Conservation (phyloP, 1,284 basidiomycete species). For the Trametes polyzona region DNA sequence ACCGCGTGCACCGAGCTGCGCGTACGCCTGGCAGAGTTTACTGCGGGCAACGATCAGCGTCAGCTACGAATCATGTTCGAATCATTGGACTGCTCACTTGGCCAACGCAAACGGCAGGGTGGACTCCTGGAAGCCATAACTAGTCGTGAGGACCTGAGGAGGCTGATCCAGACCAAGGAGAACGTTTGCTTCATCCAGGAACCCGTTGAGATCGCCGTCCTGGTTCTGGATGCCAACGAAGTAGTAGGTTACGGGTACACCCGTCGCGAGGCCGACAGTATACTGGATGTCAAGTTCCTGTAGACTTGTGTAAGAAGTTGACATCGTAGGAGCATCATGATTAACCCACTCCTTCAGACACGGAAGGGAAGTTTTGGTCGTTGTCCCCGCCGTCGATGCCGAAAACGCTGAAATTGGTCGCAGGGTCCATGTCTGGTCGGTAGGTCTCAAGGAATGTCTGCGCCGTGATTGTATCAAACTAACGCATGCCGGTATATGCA, state of each 20-base stretch:
- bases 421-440: conserved; percentile 49
- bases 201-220: conserved; percentile 19
- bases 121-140: conserved; percentile 41
- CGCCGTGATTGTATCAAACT: background rate
- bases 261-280: conserved; percentile 56
- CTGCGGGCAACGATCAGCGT: background rate
- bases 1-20: conserved; percentile 61
- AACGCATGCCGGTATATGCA: background rate
- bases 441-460: conserved; percentile 54
- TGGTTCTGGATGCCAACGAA: conserved; percentile 17
- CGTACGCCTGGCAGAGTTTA: conserved; percentile 24
- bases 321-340: background rate
- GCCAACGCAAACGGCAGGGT: conserved; percentile 29
- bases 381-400: conserved; percentile 52
- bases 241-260: conserved; percentile 32
- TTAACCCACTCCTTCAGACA: conserved; percentile 49
- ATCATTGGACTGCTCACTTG: conserved; percentile 53
- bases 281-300: conserved; percentile 65
- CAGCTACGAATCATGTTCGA: conserved; percentile 47
- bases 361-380: conserved; percentile 39
- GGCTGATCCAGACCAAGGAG: conserved; percentile 52
- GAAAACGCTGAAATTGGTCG: conserved; percentile 38
- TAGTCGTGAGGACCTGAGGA: conserved; percentile 60
- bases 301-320: background rate
- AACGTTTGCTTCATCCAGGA: conserved; percentile 20